These are phyloP conservation scores for Endoconidiophora laricicola DNA, from an alignment of 2,329 filamentous ascomycete genomes.

Conservation along the genomic window DNA sequence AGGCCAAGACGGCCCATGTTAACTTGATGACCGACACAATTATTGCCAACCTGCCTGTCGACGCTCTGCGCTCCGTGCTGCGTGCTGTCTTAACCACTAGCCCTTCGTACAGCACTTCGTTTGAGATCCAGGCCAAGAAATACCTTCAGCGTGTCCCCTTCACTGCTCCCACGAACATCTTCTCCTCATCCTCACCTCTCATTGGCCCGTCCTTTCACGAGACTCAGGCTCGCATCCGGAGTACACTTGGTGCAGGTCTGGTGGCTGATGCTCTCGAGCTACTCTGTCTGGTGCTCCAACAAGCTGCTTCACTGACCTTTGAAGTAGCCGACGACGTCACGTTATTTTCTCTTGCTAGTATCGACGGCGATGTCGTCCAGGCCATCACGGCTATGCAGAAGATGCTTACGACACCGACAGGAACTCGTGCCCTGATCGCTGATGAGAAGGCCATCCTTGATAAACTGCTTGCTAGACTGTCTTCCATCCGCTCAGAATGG, in stretches of 20 bases:
- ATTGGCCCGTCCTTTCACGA: slow-evolving; percentile 11
- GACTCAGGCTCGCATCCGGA: slow-evolving; percentile 15
- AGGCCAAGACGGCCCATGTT: slow-evolving; percentile 23
- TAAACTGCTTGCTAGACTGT: slow-evolving; percentile 1
- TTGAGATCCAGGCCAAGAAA: slow-evolving; percentile 19
- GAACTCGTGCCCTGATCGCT: slow-evolving; percentile 13
- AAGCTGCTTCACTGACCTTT: slow-evolving; percentile 7
- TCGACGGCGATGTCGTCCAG: slow-evolving; percentile 21
- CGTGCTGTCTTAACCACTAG: slow-evolving; percentile 17
- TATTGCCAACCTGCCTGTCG: slow-evolving; percentile 25
- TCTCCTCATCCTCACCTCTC: background rate
- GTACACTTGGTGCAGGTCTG: slow-evolving; percentile 17
- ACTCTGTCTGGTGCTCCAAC: slow-evolving; percentile 10
- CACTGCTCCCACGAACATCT: background rate
- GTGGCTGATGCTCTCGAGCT: slow-evolving; percentile 14
- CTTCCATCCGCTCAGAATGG: background rate
- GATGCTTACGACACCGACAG: slow-evolving; percentile 15
- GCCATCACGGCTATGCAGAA: slow-evolving; percentile 23
- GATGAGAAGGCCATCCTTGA: slow-evolving; percentile 10
- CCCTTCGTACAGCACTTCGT: slow-evolving; percentile 19
- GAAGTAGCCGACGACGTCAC: background rate
- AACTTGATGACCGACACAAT: slow-evolving; percentile 31
- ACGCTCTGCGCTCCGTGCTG: slow-evolving; percentile 24
- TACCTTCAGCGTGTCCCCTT: slow-evolving; percentile 17
- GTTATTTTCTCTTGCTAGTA: slow-evolving; percentile 10